Percentiles rank a stretch among this genome's conserved stretches.
phyloP scores from a whole-genome alignment of 2,329 filamentous ascomycete genomes.

The Fusarium sp. region DNA sequence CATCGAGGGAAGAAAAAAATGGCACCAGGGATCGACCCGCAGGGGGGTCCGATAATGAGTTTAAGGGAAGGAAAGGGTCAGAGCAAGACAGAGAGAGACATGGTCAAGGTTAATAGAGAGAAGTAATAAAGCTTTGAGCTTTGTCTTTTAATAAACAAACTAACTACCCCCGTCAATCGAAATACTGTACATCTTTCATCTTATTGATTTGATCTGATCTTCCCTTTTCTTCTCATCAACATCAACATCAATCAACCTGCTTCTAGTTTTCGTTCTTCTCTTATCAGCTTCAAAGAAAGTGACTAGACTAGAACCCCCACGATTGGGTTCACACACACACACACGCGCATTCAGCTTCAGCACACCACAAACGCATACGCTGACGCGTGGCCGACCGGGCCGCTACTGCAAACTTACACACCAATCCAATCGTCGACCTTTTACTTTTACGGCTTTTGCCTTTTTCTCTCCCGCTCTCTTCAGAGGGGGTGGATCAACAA shows the following conservation, averaged over 20 bases:
- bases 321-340: conserved; percentile 21
- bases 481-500: not conserved
- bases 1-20: not conserved
- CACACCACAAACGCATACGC: not conserved
- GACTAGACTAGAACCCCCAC: conserved; percentile 20
- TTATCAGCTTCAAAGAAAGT: conserved; percentile 10
- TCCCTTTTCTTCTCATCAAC: not conserved
- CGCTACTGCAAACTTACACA: conserved; percentile 10
- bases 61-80: conserved; percentile 1
- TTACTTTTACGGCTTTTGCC: conserved; percentile 22
- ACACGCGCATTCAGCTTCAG: conserved; percentile 8
- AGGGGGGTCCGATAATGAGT: conserved; percentile 16
- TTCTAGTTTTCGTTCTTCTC: conserved; percentile 7
- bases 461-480: conserved; percentile 1
- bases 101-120: conserved; percentile 4
- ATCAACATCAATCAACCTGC: not conserved
- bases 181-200: not conserved
- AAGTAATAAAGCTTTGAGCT: conserved; percentile 4
- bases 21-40: conserved; percentile 13
- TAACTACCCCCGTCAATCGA: not conserved
- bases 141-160: conserved; percentile 1
- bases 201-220: not conserved
- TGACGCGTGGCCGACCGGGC: conserved; percentile 4
- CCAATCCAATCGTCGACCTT: conserved; percentile 12
- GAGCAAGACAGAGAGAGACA: not conserved